phyloP scores from a whole-genome alignment of 2,329 filamentous ascomycete species.

The Colletotrichum camelliae region DNA sequence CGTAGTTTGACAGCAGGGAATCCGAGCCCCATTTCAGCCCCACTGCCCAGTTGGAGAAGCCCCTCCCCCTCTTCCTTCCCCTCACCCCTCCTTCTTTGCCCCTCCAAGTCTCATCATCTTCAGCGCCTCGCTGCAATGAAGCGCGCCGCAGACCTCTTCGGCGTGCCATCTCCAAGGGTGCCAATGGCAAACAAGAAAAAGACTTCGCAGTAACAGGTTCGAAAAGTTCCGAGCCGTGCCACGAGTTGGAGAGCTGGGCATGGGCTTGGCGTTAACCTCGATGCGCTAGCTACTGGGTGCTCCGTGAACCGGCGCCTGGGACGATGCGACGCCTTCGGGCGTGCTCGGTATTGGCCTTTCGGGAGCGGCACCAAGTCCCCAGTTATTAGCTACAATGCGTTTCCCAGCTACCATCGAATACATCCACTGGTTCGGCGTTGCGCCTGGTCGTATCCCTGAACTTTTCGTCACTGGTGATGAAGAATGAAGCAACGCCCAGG shows the following conservation, averaged over 20 bases:
- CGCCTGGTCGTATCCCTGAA: neutral
- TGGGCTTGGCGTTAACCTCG: neutral
- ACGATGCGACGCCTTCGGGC: neutral
- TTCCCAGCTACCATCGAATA: neutral
- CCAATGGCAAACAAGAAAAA: neutral
- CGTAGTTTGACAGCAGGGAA: neutral
- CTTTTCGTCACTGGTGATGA: neutral
- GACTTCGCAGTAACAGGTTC: neutral
- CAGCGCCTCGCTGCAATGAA: neutral
- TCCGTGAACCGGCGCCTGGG: slow-evolving; percentile 3
- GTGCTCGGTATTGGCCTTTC: neutral
- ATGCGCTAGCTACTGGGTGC: neutral
- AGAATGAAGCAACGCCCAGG: neutral
- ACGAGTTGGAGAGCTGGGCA: neutral
- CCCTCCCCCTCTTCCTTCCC: slow-evolving; percentile 11
- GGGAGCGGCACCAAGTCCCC: neutral
- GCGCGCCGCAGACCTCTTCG: neutral
- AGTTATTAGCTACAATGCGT: neutral
- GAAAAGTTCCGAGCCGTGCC: neutral
- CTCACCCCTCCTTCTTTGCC: slow-evolving; percentile 4
- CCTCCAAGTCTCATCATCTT: neutral
- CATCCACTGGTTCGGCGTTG: neutral
- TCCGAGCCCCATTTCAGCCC: neutral
- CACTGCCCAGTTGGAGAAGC: neutral
- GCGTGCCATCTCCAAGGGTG: neutral